Evolutionary conservation across 1,284 basidiomycete genomes (phyloP), one percentile per base, ranked within the genome.

Genomic region (Chondrostereum purpureum): DNA sequence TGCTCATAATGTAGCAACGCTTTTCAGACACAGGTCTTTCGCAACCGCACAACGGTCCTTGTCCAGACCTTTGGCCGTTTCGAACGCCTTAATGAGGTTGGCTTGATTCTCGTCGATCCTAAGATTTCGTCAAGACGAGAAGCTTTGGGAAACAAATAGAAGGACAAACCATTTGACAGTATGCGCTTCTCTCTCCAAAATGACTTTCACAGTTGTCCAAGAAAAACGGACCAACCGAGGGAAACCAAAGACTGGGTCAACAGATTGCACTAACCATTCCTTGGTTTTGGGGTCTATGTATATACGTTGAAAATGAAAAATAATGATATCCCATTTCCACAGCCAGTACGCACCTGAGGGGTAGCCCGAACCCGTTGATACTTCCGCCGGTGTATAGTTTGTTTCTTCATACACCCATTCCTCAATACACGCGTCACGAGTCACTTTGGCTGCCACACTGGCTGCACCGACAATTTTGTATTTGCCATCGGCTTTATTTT

Each of bases 391-490:
- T 46, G 44, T 58, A 45, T 57, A 61, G 12, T 59, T 57, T 21
- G 63, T 61, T 60, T 89, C 87, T 58, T 87, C 82, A 52, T 80
- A 89, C 19, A 70, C 55, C 95, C 95, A 99, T 8, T 75, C 73
- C 44, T 95, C 86, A 16, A 99, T 73, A 65, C 92, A 93, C 3
- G 85, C 78, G 59, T 99, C 95, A 51, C 95, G 73, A 0, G 95
- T 99, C 18, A 94, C 93, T 65, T 99, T 99, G 3, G 95, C 95
- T 3, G 93, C 90, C 22, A 99, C 92, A 61, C 89, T 93, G 2
- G 95, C 96, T 4, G 95, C 95, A 16, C 92, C 89, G 46, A 99
- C 96, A 51, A 99, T 93, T 56, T 94, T 96, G 75, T 84, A 99
- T 53, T 92, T 83, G 14, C 87, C 87, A 62, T 99, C 95, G 12